Conservation (phyloP, 805 yeast genomes). For the Saccharomycopsis selenospora region DNA sequence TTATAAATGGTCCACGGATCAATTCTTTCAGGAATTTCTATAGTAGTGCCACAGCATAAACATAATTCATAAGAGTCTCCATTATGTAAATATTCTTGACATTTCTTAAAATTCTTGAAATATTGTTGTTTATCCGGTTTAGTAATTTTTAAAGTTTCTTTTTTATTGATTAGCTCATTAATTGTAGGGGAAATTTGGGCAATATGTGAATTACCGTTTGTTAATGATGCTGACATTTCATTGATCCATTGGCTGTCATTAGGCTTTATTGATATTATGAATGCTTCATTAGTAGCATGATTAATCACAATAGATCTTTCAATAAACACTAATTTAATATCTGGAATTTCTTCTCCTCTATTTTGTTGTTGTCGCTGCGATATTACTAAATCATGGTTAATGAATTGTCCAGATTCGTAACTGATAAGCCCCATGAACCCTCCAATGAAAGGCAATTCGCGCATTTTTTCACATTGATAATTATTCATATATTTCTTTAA, state of each 20-base stretch:
- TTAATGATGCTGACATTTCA: constrained; percentile 10
- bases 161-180: not conserved
- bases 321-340: constrained; percentile 64
- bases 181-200: constrained; percentile 26
- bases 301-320: constrained; percentile 58
- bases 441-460: constrained; percentile 73
- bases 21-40: constrained; percentile 41
- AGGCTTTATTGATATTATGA: constrained; percentile 43
- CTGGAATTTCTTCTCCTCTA: constrained; percentile 46
- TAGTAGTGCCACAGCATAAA: constrained; percentile 66
- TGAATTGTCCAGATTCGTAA: constrained; percentile 74
- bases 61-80: constrained; percentile 75
- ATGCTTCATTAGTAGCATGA: constrained; percentile 38
- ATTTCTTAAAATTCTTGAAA: constrained; percentile 43
- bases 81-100: constrained; percentile 51
- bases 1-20: constrained; percentile 78
- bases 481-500: constrained; percentile 43
- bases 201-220: constrained; percentile 23
- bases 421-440: constrained; percentile 83
- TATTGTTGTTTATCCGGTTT: constrained; percentile 52
- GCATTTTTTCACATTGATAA: constrained; percentile 16
- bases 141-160: constrained; percentile 25
- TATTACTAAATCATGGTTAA: constrained; percentile 15
- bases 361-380: constrained; percentile 29
- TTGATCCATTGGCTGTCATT: constrained; percentile 35